A percentile compares a stretch with the other conserved stretches of the same genome.
Evolutionary conservation across 2,329 filamentous ascomycete species (phyloP).

Genomic region (Fusarium devonianum): DNA sequence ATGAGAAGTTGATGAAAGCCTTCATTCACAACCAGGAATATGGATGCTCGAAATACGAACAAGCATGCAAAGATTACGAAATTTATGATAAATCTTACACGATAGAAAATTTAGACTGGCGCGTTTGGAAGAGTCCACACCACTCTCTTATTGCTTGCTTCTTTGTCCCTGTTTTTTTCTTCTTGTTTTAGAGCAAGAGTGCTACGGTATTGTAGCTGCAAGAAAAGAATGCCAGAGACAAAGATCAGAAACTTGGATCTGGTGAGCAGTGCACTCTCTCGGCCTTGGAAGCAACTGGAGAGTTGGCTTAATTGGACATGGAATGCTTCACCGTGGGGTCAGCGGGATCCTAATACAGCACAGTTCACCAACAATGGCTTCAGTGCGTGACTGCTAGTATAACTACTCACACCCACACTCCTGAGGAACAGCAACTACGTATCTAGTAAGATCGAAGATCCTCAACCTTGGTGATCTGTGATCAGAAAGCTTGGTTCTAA

Average conservation of each 20-base stretch:
- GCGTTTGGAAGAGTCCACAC: conserved; percentile 23
- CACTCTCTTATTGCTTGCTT: too few relatives aligned
- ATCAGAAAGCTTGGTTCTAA: conserved; percentile 14
- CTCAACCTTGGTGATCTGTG: conserved; percentile 1
- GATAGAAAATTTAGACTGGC: conserved; percentile 24
- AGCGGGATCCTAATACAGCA: conserved; percentile 3
- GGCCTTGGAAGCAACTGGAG: too few relatives aligned
- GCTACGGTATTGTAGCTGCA: conserved; percentile 4
- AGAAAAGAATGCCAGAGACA: too few relatives aligned
- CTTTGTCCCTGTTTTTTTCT: conserved; percentile 2
- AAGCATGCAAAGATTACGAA: conserved; percentile 15
- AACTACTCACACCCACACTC: too few relatives aligned
- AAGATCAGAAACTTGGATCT: too few relatives aligned
- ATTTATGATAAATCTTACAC: conserved; percentile 23
- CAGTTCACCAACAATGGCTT: neutral
- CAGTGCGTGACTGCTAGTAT: neutral
- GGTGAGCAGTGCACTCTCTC: too few relatives aligned
- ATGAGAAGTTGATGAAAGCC: conserved; percentile 17
- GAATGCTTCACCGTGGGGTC: neutral
- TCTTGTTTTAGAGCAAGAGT: neutral
- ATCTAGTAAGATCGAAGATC: neutral
- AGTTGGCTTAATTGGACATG: neutral
- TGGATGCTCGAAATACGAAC: neutral
- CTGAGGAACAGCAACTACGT: too few relatives aligned
- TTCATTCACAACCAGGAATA: neutral